phyloP scores from a whole-genome alignment of 148 eudicot species.

The Nepenthes mirabilis region DNA sequence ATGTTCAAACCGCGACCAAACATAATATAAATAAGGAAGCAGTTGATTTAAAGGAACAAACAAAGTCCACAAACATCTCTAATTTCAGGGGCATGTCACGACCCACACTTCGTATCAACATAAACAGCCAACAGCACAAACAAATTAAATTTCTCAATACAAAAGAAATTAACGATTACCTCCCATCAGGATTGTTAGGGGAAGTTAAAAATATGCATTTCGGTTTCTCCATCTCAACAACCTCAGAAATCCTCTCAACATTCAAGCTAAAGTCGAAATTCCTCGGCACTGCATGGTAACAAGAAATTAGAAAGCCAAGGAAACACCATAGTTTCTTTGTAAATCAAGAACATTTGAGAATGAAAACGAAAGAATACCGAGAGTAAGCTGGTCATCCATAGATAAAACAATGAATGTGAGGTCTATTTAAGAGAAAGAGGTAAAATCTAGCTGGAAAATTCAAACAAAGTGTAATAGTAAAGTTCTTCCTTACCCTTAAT shows the following conservation, averaged over 20 bases:
- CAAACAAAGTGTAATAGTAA: not conserved
- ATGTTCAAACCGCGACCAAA: too few species aligned
- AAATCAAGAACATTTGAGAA: too few species aligned
- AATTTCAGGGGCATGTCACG: too few species aligned
- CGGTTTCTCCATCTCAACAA: slow-evolving; percentile 66
- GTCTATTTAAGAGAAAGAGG: not conserved
- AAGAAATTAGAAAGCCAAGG: not conserved
- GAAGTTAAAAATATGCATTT: slow-evolving; percentile 95
- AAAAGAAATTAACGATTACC: slow-evolving; percentile 30
- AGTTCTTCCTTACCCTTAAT: slow-evolving; percentile 43
- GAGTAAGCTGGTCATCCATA: too few species aligned
- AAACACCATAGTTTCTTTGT: not conserved
- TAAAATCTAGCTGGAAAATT: not conserved
- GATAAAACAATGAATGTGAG: too few species aligned
- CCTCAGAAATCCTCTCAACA: slow-evolving; percentile 48
- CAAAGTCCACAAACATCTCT: too few species aligned
- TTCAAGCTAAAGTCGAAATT: slow-evolving; percentile 83
- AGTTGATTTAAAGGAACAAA: too few species aligned
- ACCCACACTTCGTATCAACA: not conserved
- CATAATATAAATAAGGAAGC: too few species aligned
- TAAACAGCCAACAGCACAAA: not conserved
- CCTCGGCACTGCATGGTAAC: slow-evolving; percentile 49
- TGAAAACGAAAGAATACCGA: too few species aligned
- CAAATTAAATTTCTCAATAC: not conserved
- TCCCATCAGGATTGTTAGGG: slow-evolving; percentile 97